phyloP scores from a whole-genome alignment of 495 filamentous ascomycete species.

The Lasiosphaeria miniovina region DNA sequence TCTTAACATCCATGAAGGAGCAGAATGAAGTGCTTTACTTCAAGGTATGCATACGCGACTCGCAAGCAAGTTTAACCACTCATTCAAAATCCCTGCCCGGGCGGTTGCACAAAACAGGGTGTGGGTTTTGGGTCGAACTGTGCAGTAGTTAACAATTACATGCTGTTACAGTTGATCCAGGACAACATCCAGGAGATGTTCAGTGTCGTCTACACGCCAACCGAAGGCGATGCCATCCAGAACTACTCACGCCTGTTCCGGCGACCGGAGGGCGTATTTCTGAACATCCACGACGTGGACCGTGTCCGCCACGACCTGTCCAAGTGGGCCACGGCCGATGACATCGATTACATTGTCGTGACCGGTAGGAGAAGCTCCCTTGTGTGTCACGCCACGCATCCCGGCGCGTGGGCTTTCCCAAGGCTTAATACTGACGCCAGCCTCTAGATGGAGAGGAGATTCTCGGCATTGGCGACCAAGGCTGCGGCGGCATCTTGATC shows the following conservation, averaged over 20 bases:
- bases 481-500: slow-evolving; percentile 84
- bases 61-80: too few relatives aligned
- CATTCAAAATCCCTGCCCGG: too few relatives aligned
- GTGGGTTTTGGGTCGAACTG: too few relatives aligned
- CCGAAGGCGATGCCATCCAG: slow-evolving; percentile 86
- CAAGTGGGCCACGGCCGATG: slow-evolving; percentile 65
- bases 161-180: slow-evolving; percentile 33
- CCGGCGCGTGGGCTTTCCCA: background rate
- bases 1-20: slow-evolving; percentile 80
- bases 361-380: slow-evolving; percentile 49
- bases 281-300: slow-evolving; percentile 58
- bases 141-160: too few relatives aligned
- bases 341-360: slow-evolving; percentile 87
- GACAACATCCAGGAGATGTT: slow-evolving; percentile 73
- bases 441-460: slow-evolving; percentile 56
- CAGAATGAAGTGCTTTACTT: slow-evolving; percentile 82
- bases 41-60: slow-evolving; percentile 38
- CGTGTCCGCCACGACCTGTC: slow-evolving; percentile 60
- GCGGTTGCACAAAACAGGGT: too few relatives aligned
- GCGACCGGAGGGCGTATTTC: slow-evolving; percentile 63
- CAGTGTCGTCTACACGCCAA: slow-evolving; percentile 83
- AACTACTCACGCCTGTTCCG: slow-evolving; percentile 80
- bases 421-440: background rate
- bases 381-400: background rate
- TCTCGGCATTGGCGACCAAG: slow-evolving; percentile 86